Evolutionary conservation across 129 eudicot species (phyloP).

Genomic region (Calendula officinalis): DNA sequence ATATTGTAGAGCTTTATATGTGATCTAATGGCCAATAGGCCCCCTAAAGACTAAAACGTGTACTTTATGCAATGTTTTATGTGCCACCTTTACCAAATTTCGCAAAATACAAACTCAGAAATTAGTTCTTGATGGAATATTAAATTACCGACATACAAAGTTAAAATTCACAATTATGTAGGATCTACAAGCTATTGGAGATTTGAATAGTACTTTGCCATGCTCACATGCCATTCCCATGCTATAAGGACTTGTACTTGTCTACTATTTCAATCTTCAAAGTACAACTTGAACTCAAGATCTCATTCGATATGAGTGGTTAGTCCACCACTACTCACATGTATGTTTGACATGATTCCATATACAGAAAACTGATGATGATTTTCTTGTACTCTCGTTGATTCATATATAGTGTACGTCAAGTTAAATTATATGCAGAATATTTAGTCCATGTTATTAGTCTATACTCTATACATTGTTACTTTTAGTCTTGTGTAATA

Average conservation of each 20-base stretch:
- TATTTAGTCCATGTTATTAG: too few species aligned
- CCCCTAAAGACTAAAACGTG: conserved; percentile 7
- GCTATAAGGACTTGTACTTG: conserved; percentile 6
- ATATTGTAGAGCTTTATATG: background rate
- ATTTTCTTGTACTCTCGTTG: too few species aligned
- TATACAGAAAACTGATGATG: too few species aligned
- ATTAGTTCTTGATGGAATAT: background rate
- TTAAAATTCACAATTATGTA: conserved; percentile 7
- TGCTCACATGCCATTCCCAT: conserved; percentile 24
- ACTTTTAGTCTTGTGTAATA: too few species aligned
- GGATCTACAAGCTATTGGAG: conserved; percentile 11
- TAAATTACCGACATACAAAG: conserved; percentile 1
- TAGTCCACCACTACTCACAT: background rate
- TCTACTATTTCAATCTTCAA: conserved; percentile 3
- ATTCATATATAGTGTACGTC: too few species aligned
- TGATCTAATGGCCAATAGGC: background rate
- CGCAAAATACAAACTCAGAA: background rate
- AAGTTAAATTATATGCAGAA: too few species aligned
- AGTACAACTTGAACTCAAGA: conserved; percentile 14
- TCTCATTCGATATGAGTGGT: conserved; percentile 20
- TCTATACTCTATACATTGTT: background rate
- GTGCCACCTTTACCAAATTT: conserved; percentile 7
- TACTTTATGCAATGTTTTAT: conserved; percentile 14
- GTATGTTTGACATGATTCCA: too few species aligned
- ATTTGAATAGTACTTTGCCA: conserved; percentile 22